Base-by-base conservation (phyloP, 2,329 filamentous ascomycete genomes). In the Sordariomycetes sp. region DNA sequence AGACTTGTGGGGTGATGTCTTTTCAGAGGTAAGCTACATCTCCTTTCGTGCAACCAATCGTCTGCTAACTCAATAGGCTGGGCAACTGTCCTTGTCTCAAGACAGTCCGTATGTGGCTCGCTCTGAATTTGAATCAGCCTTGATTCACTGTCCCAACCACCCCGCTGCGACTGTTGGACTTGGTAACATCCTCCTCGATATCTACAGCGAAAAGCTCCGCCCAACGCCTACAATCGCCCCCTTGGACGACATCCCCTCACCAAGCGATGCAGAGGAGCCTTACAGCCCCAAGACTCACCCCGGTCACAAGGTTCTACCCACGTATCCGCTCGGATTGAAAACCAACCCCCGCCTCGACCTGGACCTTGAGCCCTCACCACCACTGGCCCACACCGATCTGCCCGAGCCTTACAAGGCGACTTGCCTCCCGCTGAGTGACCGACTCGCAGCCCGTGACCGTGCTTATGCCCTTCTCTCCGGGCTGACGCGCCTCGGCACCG, bases 401-500 rank as follows among this genome's bases (percentile, higher is more conserved):
- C 64, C 67, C 6, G 66, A 61, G 24, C 68, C 65, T 26, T 75
- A 68, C 57, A 72, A 65, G 58, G 70, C 64, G 26, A 69, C 68
- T 34, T 77, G 78, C 2, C 70, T 87, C 4, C 82, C 81, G 12
- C 71, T 82, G 12, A 68, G 86, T 21, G 87, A 92, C 54, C 77
- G 87, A 9, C 74, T 96, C n/a, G 85, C 88, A 4, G 85, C 88
- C 12, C 78, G 90, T 15, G 92, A 96, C 52, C 75, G 92, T 33
- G 92, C 92, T 0, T 92, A 87, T 50, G 82, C 80, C 10, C 69
- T 98, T 12, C 66, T 98, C 3, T 83, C 82, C 0, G 75, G 78
- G 0, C 64, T 96, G 34, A 96, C 88, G 3, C 93, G 87, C 54
- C 72, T 88, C 8, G 90, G 90, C 8, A 70, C 68, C 10, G 85